Evolutionary conservation across 805 yeast genomes (phyloP).

Genomic region (Diddensiella santjacobensis): DNA sequence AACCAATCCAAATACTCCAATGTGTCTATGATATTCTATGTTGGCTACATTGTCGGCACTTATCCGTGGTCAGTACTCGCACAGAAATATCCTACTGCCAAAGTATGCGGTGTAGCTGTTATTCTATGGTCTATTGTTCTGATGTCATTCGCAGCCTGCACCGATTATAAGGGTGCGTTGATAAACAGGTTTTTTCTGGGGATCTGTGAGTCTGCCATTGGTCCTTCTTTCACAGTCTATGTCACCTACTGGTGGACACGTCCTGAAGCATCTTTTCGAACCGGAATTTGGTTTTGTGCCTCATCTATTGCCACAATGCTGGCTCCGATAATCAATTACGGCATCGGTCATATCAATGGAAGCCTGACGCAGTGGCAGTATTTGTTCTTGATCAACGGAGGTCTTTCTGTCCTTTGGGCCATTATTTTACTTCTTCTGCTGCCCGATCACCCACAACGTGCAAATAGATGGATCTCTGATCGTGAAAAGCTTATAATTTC

Average conservation of each 20-base stretch:
- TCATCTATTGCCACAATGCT: too few relatives aligned
- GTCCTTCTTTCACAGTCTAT: conserved; percentile 51
- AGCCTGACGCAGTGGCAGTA: conserved; percentile 46
- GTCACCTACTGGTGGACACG: conserved; percentile 55
- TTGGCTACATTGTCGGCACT: too few relatives aligned
- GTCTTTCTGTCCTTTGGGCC: conserved; percentile 44
- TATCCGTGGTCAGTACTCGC: too few relatives aligned
- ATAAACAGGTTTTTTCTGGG: conserved; percentile 50
- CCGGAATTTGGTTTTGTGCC: conserved; percentile 42
- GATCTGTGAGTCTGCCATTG: conserved; percentile 43
- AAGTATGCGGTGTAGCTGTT: too few relatives aligned
- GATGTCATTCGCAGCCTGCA: conserved; percentile 30
- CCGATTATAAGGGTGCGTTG: conserved; percentile 43
- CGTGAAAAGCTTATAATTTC: conserved; percentile 41
- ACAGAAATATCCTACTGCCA: too few relatives aligned
- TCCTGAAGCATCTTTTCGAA: conserved; percentile 41
- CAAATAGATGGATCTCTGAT: conserved; percentile 40
- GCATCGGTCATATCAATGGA: conserved; percentile 44
- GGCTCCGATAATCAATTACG: conserved; percentile 40
- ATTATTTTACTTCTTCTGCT: conserved; percentile 7
- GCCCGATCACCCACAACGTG: conserved; percentile 49
- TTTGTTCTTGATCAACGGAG: conserved; percentile 54
- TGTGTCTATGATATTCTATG: too few relatives aligned
- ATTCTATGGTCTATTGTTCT: conserved; percentile 18
- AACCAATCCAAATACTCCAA: too few relatives aligned